Evolutionary conservation across 208 protist species (phyloP).

Genomic region (Porcisia deanei): DNA sequence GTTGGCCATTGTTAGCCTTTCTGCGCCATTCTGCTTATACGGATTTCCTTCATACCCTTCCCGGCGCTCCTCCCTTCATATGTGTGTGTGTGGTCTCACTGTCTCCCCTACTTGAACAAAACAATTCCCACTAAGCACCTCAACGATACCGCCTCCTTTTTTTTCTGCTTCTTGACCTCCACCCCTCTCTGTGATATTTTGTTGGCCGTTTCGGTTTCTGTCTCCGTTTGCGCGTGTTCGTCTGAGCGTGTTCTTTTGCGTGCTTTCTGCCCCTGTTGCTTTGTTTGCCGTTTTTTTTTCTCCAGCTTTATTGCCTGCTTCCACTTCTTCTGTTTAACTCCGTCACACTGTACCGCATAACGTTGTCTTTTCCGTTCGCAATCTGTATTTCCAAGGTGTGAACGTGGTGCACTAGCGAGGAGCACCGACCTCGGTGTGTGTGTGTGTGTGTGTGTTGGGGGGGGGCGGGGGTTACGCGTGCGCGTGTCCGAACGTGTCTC

Average conservation of each 20-base stretch:
- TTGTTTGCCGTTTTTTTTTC: background rate
- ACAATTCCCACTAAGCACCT: background rate
- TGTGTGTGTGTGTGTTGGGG: no score
- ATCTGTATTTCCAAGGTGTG: background rate
- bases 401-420: background rate
- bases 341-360: background rate
- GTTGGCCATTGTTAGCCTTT: background rate
- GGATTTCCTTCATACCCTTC: background rate
- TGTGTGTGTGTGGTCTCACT: conserved; percentile 1
- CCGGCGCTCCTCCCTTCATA: background rate
- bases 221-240: background rate
- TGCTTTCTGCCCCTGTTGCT: background rate
- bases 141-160: background rate
- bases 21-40: background rate
- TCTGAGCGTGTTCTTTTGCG: background rate
- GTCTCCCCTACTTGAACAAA: background rate
- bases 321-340: background rate
- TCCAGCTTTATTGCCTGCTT: background rate
- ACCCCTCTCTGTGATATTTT: no score
- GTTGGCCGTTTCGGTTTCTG: background rate
- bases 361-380: background rate
- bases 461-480: background rate
- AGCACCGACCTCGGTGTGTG: no score
- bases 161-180: background rate
- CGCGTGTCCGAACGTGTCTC: background rate